Evolutionary conservation across 2,329 filamentous ascomycete species (phyloP).

Genomic region (Aspergillus sp.): DNA sequence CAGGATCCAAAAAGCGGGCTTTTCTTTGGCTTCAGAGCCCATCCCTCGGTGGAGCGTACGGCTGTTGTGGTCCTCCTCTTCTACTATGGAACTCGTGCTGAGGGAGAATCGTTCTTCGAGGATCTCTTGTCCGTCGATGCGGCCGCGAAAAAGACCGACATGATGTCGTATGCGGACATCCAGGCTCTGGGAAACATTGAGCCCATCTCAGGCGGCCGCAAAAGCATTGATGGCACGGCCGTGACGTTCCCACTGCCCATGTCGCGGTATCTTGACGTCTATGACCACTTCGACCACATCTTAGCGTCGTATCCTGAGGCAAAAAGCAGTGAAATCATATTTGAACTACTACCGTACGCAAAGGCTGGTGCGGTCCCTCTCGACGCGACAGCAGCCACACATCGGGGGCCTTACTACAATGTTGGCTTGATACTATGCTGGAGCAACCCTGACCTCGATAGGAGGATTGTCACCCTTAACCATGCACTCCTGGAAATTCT

Average conservation of each 20-base stretch:
- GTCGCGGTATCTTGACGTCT: too few species aligned
- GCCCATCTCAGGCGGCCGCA: too few species aligned
- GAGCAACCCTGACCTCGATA: background rate
- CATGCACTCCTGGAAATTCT: rapidly evolving
- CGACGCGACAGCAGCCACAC: background rate
- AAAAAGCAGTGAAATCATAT: background rate
- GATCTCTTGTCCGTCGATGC: background rate
- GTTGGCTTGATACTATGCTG: background rate
- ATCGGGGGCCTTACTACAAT: background rate
- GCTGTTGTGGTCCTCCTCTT: background rate
- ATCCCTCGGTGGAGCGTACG: too few species aligned
- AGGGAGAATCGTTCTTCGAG: background rate
- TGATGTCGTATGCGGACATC: background rate
- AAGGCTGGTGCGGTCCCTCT: background rate
- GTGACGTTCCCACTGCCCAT: background rate
- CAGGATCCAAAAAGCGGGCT: background rate
- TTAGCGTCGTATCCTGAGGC: background rate
- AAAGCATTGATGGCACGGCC: background rate
- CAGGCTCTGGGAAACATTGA: background rate
- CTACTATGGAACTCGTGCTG: background rate
- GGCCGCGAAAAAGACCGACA: rapidly evolving
- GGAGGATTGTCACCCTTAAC: background rate
- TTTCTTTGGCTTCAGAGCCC: background rate
- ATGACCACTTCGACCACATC: background rate
- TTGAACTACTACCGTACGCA: background rate